phyloP scores from a whole-genome alignment of 2,329 filamentous ascomycete genomes.

The Penicillium sp. region DNA sequence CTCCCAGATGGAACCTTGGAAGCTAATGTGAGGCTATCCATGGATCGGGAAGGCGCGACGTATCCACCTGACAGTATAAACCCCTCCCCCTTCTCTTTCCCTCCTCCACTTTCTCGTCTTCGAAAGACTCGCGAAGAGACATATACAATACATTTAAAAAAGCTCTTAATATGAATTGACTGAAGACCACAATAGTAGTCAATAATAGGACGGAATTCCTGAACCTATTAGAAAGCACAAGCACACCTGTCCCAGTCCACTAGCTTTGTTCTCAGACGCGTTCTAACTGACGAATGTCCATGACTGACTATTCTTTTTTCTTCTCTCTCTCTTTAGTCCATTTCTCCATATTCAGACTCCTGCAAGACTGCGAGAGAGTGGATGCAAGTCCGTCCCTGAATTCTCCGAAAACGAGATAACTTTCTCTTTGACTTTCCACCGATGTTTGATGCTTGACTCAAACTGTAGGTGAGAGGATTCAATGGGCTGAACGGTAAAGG shows the following conservation, averaged over 20 bases:
- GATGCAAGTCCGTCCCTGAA: no score
- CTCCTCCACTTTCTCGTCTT: no score
- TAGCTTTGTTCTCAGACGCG: neutral
- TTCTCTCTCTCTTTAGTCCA: neutral
- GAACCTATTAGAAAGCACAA: neutral
- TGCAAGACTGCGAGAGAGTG: neutral
- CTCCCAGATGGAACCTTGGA: no score
- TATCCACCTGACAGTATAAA: no score
- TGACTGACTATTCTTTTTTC: no score
- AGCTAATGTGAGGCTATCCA: no score
- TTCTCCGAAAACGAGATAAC: neutral
- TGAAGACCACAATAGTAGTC: no score
- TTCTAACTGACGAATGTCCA: neutral
- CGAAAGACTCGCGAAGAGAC: no score
- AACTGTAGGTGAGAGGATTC: neutral
- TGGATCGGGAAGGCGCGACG: no score
- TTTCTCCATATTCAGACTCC: neutral
- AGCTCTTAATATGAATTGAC: no score
- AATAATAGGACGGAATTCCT: neutral
- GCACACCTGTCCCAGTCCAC: neutral
- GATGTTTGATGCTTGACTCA: neutral
- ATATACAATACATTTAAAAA: no score
- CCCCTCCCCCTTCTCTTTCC: no score
- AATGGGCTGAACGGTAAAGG: neutral
- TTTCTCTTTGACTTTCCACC: neutral